Evolutionary conservation across 2,329 filamentous ascomycete species (phyloP).

Genomic region (Dactylellina haptotyla): DNA sequence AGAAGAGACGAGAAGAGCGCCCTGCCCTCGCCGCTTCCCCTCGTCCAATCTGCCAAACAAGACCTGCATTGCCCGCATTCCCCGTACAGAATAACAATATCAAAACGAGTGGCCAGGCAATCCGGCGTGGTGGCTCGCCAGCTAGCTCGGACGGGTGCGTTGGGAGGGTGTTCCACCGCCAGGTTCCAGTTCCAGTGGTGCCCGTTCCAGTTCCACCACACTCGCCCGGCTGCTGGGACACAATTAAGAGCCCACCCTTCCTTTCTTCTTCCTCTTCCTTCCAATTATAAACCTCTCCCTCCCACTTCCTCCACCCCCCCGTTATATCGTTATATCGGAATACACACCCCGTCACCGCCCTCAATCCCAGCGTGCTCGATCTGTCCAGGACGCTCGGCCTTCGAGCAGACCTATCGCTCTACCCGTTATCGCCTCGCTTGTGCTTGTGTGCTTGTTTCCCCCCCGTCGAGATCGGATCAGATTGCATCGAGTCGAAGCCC

Average conservation of each 20-base stretch:
- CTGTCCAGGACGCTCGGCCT: too few species aligned
- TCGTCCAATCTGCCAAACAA: constrained; percentile 32
- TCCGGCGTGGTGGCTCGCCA: too few species aligned
- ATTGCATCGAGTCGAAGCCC: too few species aligned
- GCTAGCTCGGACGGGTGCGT: too few species aligned
- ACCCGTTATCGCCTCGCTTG: constrained; percentile 23
- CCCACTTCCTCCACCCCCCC: constrained; percentile 49
- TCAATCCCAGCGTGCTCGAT: too few species aligned
- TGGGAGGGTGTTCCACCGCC: too few species aligned
- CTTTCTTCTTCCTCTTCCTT: constrained; percentile 51
- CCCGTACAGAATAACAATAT: too few species aligned
- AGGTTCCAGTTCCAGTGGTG: too few species aligned
- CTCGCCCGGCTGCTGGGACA: not conserved
- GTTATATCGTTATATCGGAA: constrained; percentile 50
- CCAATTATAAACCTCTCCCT: constrained; percentile 56
- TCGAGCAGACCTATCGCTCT: too few species aligned
- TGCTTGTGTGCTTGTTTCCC: constrained; percentile 12
- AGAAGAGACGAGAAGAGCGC: too few species aligned
- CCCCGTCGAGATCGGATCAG: constrained; percentile 6
- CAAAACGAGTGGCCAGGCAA: too few species aligned
- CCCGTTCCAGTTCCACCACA: constrained; percentile 12
- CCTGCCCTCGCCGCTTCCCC: constrained; percentile 18
- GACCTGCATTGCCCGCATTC: constrained; percentile 11
- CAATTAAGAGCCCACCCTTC: constrained; percentile 42
- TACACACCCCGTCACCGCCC: too few species aligned